Evolutionary conservation across 768 basidiomycete species (phyloP).

Genomic region (Boletus subparvulus): DNA sequence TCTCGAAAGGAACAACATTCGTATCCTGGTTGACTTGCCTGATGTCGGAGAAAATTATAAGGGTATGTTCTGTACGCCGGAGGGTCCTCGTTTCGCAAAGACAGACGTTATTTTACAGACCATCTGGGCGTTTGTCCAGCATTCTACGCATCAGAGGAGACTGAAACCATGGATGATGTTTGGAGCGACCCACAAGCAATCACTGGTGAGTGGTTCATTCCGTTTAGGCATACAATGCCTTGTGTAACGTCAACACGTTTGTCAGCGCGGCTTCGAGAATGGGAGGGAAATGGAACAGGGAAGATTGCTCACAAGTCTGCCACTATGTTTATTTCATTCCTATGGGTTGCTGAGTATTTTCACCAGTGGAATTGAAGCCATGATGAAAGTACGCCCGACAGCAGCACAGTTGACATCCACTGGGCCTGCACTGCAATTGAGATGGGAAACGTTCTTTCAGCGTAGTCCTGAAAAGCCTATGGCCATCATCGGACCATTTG

Average conservation of each 20-base stretch:
- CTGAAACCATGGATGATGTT: slow-evolving; percentile 49
- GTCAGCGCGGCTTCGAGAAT: slow-evolving; percentile 33
- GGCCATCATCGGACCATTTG: slow-evolving; percentile 39
- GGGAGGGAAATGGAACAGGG: slow-evolving; percentile 41
- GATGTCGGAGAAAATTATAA: slow-evolving; percentile 74
- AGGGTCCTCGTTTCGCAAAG: neutral
- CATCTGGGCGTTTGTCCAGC: slow-evolving; percentile 23
- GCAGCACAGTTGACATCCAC: slow-evolving; percentile 43
- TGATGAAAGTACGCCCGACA: slow-evolving; percentile 54
- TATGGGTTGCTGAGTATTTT: neutral
- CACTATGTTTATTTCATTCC: neutral
- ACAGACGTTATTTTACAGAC: slow-evolving; percentile 18
- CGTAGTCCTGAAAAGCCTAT: slow-evolving; percentile 56
- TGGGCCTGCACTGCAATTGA: slow-evolving; percentile 42
- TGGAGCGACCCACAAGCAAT: slow-evolving; percentile 39
- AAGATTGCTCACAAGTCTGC: slow-evolving; percentile 55
- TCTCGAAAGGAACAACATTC: slow-evolving; percentile 47
- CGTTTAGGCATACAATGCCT: neutral
- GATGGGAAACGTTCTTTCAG: slow-evolving; percentile 54
- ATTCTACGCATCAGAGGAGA: slow-evolving; percentile 44
- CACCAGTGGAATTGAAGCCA: slow-evolving; percentile 50
- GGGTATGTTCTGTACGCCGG: slow-evolving; percentile 31
- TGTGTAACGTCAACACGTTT: neutral
- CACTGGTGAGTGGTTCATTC: slow-evolving; percentile 35
- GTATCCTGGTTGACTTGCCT: slow-evolving; percentile 59